Conservation (phyloP, 345 rosid genomes). For the Raphanus raphanistrum region DNA sequence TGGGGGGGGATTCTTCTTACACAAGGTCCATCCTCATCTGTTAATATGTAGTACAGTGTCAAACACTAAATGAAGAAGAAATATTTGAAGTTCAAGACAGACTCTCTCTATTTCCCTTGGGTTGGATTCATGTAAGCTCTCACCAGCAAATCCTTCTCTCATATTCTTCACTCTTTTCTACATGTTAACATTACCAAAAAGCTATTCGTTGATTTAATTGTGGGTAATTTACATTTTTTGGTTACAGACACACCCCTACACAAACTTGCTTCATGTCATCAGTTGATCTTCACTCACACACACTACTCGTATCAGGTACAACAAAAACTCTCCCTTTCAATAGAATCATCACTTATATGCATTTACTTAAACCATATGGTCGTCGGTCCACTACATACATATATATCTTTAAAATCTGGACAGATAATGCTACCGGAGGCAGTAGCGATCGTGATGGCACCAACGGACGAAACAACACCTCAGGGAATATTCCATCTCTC, state of each 20-base stretch:
- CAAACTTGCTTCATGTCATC: slow-evolving; percentile 99
- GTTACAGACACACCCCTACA: slow-evolving; percentile 95
- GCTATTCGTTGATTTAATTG: no score
- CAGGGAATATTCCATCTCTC: slow-evolving; percentile 96
- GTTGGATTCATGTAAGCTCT: slow-evolving; percentile 93
- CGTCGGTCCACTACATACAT: background rate
- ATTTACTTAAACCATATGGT: background rate
- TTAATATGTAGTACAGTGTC: slow-evolving; percentile 54
- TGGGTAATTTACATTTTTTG: slow-evolving; percentile 4
- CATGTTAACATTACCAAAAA: no score
- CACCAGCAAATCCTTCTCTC: background rate
- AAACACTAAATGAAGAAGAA: slow-evolving; percentile 88
- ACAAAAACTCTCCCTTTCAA: background rate
- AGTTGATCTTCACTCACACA: slow-evolving; percentile 94
- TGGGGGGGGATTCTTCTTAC: background rate
- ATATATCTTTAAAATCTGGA: background rate
- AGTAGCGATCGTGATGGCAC: slow-evolving; percentile 93
- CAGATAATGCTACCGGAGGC: slow-evolving; percentile 97
- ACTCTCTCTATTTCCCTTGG: slow-evolving; percentile 81
- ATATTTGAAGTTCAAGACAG: slow-evolving; percentile 91
- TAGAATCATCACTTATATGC: background rate
- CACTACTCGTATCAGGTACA: slow-evolving; percentile 96
- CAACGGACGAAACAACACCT: slow-evolving; percentile 83
- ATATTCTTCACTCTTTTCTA: background rate
- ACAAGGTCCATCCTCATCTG: background rate